Base-by-base conservation (phyloP, 139 green algal species). In the Chlamydomonas sphaeroides region DNA sequence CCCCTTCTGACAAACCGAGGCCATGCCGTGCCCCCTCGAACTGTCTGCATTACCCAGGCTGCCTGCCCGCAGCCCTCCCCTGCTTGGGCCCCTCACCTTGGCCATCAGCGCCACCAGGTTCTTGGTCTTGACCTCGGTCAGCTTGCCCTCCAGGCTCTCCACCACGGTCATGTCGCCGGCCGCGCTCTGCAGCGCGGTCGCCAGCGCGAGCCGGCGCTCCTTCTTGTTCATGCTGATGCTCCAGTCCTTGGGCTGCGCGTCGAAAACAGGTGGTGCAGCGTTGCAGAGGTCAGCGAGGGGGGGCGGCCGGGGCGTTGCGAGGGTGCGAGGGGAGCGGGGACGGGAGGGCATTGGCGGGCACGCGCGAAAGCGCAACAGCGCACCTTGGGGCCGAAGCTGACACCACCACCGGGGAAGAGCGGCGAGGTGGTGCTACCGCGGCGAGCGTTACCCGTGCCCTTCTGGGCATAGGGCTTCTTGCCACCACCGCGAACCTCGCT, bases 221-320 rank as follows among this genome's bases (percentile, higher is more conserved):
- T 99, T 99, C 90, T 98, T 98, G 95, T 99, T 99, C 95, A 99
- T 99, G 80, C 94, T 97, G 88, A 98, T 96, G 59, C 77, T 93
- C 95, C 95, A 99, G 90, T 99, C 97, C 68, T 93, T 94, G 65
- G 97, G 97, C 94, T 97, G 92, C 53, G 62, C 26, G 33, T 28
- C 15, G 32, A 36, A 21, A 36, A 69, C 73, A 53, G n/a, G n/a
- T n/a, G n/a, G n/a, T n/a, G n/a, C n/a, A n/a, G 69, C 35, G 0
- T 53, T 48, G 71, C 39, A 32, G 20, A 25, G 33, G 71, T 28
- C n/a, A 63, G 42, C 28, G 36, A 0, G n/a, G n/a, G 59, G n/a
- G n/a, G n/a, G n/a, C n/a, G n/a, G n/a, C n/a, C n/a, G n/a, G n/a
- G n/a, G n/a, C n/a, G n/a, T n/a, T n/a, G n/a, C n/a, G n/a, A n/a